These are phyloP conservation scores for Leccinum longicurvipes DNA, from an alignment of 768 basidiomycete species.

Conservation along the genomic window DNA sequence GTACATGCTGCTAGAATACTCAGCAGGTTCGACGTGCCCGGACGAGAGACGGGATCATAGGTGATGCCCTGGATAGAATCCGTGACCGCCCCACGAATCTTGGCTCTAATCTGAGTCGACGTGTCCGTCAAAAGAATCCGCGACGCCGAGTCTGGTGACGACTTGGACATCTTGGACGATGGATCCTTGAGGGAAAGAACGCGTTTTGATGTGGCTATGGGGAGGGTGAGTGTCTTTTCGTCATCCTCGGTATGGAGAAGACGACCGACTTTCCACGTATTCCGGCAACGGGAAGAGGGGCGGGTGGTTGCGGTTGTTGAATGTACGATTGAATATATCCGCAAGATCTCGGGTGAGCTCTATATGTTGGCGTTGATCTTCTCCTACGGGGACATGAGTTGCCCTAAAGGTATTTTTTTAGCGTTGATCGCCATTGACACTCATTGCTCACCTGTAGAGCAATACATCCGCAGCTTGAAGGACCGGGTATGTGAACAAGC, in stretches of 20 bases:
- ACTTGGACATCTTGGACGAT: conserved; percentile 93
- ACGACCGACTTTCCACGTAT: conserved; percentile 66
- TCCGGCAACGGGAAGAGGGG: conserved; percentile 71
- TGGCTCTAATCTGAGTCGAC: conserved; percentile 53
- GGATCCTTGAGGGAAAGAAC: conserved; percentile 87
- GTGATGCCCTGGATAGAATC: conserved; percentile 75
- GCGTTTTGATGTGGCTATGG: conserved; percentile 71
- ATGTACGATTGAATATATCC: conserved; percentile 74
- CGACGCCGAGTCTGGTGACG: conserved; percentile 70
- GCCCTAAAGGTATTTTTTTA: conserved; percentile 45
- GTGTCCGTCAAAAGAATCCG: conserved; percentile 86
- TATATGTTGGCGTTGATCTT: conserved; percentile 94
- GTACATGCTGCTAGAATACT: conserved; percentile 76
- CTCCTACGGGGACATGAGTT: conserved; percentile 93
- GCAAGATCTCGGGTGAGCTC: conserved; percentile 86
- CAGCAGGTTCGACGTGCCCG: conserved; percentile 81
- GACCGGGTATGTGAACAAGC: conserved; percentile 89
- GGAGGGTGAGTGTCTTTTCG: neutral
- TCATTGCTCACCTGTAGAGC: conserved; percentile 61
- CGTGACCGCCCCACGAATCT: conserved; percentile 80
- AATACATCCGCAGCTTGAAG: conserved; percentile 93
- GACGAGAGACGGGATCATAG: conserved; percentile 76
- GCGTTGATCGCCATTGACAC: neutral
- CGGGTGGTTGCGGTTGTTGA: conserved; percentile 36
- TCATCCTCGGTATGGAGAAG: neutral